phyloP scores from a whole-genome alignment of 495 filamentous ascomycete species.

The Chaetomium cochliodes region DNA sequence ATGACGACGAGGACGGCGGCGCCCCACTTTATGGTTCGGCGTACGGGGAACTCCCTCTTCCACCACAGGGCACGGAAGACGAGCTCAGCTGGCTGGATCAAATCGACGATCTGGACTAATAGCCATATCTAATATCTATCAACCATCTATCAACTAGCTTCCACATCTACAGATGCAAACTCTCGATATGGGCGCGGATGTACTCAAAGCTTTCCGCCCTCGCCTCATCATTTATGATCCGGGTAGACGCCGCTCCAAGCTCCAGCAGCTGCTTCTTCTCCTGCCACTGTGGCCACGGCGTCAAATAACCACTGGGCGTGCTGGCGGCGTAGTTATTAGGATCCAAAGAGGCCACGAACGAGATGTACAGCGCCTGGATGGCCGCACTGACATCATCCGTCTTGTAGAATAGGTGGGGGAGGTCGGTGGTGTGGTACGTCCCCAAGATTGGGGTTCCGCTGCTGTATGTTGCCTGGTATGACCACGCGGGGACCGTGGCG shows the following conservation, averaged over 20 bases:
- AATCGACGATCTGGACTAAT: too few relatives aligned
- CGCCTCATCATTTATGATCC: too few relatives aligned
- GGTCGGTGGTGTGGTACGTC: slow-evolving; percentile 68
- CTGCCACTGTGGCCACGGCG: too few relatives aligned
- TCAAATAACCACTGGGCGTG: slow-evolving; percentile 18
- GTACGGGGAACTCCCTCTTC: neutral
- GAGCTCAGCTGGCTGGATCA: too few relatives aligned
- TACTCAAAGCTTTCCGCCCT: too few relatives aligned
- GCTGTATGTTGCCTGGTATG: slow-evolving; percentile 67
- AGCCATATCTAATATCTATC: too few relatives aligned
- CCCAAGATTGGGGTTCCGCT: slow-evolving; percentile 67
- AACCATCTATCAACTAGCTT: too few relatives aligned
- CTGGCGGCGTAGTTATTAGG: slow-evolving; percentile 53
- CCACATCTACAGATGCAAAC: too few relatives aligned
- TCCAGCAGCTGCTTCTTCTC: too few relatives aligned
- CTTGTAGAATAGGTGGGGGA: slow-evolving; percentile 64
- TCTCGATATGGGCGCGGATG: too few relatives aligned
- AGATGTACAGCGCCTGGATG: slow-evolving; percentile 62
- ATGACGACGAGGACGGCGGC: slow-evolving; percentile 1
- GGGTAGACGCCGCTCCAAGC: too few relatives aligned
- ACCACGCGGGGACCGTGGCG: slow-evolving; percentile 60
- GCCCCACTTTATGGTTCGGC: neutral
- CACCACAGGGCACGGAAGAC: neutral
- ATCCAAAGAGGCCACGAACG: slow-evolving; percentile 63
- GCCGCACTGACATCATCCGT: slow-evolving; percentile 59